phyloP scores from a whole-genome alignment of 2,329 filamentous ascomycete genomes.

The Verticillium tricorpus region DNA sequence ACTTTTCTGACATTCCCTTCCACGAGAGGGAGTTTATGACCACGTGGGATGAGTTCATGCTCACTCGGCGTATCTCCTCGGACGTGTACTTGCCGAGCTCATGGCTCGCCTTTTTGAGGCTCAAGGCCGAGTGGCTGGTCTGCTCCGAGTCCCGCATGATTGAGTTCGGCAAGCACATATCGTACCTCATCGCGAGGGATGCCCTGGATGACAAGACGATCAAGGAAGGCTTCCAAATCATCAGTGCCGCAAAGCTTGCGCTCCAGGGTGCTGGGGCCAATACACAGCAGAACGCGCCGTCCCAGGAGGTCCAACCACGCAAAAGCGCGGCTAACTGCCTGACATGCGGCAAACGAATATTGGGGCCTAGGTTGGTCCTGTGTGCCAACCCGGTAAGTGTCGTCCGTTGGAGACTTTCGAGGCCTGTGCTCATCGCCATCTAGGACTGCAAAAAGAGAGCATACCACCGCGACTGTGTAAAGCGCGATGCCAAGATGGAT shows the following conservation, averaged over 20 bases:
- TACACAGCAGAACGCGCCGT: slow-evolving; percentile 11
- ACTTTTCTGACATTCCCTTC: slow-evolving; percentile 50
- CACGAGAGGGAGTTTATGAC: slow-evolving; percentile 55
- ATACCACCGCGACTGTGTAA: slow-evolving; percentile 45
- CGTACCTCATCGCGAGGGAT: slow-evolving; percentile 44
- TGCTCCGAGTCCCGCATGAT: slow-evolving; percentile 40
- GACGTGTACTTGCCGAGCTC: slow-evolving; percentile 46
- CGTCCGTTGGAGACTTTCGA: not conserved
- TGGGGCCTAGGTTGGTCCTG: slow-evolving; percentile 41
- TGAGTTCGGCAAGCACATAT: slow-evolving; percentile 52
- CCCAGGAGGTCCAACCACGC: slow-evolving; percentile 29
- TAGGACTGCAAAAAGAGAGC: slow-evolving; percentile 39
- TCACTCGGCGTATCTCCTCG: slow-evolving; percentile 45
- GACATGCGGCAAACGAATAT: slow-evolving; percentile 42
- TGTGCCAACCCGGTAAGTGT: slow-evolving; percentile 45
- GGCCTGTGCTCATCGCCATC: slow-evolving; percentile 9
- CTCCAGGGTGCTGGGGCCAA: not conserved
- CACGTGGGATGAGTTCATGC: slow-evolving; percentile 54
- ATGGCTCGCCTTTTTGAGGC: slow-evolving; percentile 46
- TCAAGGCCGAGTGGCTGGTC: slow-evolving; percentile 49
- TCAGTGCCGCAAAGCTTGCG: slow-evolving; percentile 26
- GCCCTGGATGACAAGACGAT: slow-evolving; percentile 41
- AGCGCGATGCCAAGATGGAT: slow-evolving; percentile 7
- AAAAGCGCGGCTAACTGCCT: slow-evolving; percentile 41
- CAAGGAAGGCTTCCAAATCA: slow-evolving; percentile 32